Base-by-base conservation (phyloP, 805 yeast species). In the Millerozyma miso region DNA sequence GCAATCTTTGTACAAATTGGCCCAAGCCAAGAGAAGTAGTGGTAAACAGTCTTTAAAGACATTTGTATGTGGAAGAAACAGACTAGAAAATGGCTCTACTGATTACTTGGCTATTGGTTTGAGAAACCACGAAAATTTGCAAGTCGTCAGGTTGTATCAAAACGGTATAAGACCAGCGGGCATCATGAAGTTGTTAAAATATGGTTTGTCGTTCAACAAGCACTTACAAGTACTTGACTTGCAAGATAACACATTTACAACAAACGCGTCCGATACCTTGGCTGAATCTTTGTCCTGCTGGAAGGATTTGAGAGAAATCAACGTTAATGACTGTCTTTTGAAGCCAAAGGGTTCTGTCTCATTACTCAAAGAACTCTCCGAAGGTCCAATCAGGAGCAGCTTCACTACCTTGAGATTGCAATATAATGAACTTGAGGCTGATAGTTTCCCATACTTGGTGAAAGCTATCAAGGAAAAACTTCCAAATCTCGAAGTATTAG, bases 81-180 rank as follows among this genome's bases (percentile, higher is more conserved):
- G 99, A 66, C 77, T 93, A 51, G 99, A 93, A 63, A 89, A 89
- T 62, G 99, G 98, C 2, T 89, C 97, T 4, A 79, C 88, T 63
- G 81, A 81, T 54, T 84, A 85, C 50, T 77, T 95, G 67, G 80
- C 97, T 7, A 72, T 87, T 43, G 96, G 95, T 46, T 76, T 93
- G 53, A 84, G 85, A 60, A 83, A 84, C 41, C 96, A 93, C 63
- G 73, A 77, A 35, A 78, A 81, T 41, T 73, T 90, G 58, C 79
- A 85, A 62, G 79, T 74, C 45, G 80, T 90, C 31, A 81, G 85
- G 60, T 74, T 93, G 52, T 91, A 88, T 60, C 99, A 93, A 69
- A 93, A 93, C 63, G 99, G 99, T 60, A 93, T 93, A 50, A 82
- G 99, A 66, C 98, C 96, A 42, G 82, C 80, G 43, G 99, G 99